A percentile compares a stretch with the other conserved stretches of the same genome.
Conservation (phyloP, 352 stramenopile species). For the Phytophthora pluvialis region DNA sequence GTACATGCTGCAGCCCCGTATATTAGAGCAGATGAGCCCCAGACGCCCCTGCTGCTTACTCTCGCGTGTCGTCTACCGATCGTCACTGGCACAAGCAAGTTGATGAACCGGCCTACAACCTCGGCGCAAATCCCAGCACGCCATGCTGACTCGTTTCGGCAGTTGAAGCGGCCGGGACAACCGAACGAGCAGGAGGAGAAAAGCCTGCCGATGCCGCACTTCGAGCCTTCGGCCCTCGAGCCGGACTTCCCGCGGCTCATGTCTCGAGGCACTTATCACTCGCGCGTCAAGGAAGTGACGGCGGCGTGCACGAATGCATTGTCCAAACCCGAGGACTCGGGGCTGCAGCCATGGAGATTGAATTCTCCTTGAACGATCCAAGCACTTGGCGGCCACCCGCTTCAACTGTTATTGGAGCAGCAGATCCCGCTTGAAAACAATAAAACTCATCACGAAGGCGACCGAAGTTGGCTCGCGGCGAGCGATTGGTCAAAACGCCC, state of each 20-base stretch:
- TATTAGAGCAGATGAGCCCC: no score
- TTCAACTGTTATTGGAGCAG: slow-evolving; percentile 6
- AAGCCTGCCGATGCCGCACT: slow-evolving; percentile 25
- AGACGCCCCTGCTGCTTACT: no score
- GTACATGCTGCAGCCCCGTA: no score
- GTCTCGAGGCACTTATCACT: slow-evolving; percentile 28
- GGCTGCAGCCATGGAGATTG: neutral
- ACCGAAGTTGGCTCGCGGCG: neutral
- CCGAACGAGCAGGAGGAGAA: slow-evolving; percentile 33
- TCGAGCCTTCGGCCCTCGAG: slow-evolving; percentile 36
- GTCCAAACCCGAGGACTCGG: neutral
- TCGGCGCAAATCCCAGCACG: slow-evolving; percentile 6
- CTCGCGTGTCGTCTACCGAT: no score
- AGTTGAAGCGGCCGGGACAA: slow-evolving; percentile 35
- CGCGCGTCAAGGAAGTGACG: slow-evolving; percentile 12
- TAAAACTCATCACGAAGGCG: slow-evolving; percentile 23
- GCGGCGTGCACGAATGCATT: neutral
- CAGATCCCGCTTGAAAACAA: slow-evolving; percentile 27
- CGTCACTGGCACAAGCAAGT: no score
- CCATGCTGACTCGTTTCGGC: slow-evolving; percentile 16
- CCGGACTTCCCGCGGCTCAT: slow-evolving; percentile 31
- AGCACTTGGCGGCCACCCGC: neutral
- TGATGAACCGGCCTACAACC: neutral
- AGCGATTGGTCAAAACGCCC: slow-evolving; percentile 20
- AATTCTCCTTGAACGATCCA: slow-evolving; percentile 22